phyloP scores from a whole-genome alignment of 192 early-diverging fungal species.

The Mortierella claussenii region DNA sequence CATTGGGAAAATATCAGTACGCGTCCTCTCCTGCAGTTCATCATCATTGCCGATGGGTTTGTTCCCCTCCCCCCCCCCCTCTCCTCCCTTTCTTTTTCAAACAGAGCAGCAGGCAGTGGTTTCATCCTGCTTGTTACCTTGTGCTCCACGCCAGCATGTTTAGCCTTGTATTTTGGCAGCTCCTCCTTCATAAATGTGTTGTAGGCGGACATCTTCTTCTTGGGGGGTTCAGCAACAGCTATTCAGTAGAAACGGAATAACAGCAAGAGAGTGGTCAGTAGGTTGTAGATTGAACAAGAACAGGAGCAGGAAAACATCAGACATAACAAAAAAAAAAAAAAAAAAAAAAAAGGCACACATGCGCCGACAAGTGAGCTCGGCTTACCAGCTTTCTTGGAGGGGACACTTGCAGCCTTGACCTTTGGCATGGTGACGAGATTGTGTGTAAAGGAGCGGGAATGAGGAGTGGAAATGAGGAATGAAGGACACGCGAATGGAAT shows the following conservation, averaged over 20 bases:
- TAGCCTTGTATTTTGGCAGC: constrained; percentile 72
- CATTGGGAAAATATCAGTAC: background rate
- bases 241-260: background rate
- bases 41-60: too few species aligned
- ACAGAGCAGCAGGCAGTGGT: too few species aligned
- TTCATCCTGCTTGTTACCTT: constrained; percentile 53
- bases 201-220: constrained; percentile 69
- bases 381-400: constrained; percentile 38
- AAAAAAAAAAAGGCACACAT: background rate
- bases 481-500: background rate
- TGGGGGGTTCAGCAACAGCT: constrained; percentile 23
- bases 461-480: background rate
- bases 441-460: too few species aligned
- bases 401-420: constrained; percentile 43
- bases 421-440: constrained; percentile 55
- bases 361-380: too few species aligned
- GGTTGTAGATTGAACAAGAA: too few species aligned
- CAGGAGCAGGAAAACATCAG: background rate
- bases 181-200: constrained; percentile 76
- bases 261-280: background rate
- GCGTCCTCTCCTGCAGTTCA: too few species aligned
- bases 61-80: too few species aligned
- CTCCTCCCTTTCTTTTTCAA: too few species aligned
- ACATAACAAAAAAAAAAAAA: background rate
- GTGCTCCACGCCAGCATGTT: constrained; percentile 66